Conservation (phyloP, 176 grass and related monocot genomes). For the sorghum (Sorghum bicolor) region DNA sequence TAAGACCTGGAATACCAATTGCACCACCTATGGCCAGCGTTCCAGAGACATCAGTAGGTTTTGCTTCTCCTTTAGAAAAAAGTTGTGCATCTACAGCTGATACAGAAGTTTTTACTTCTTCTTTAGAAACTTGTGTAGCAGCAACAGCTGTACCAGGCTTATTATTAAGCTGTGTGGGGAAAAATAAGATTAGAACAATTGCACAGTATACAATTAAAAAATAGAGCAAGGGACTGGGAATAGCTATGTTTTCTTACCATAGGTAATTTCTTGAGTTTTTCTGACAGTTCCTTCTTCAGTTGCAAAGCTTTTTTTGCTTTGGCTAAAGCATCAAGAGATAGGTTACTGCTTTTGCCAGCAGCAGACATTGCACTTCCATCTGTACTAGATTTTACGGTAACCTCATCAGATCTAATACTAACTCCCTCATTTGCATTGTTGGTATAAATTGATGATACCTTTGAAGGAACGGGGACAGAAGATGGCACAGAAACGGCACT, state of each 20-base stretch:
- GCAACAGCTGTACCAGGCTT: slow-evolving; percentile 48
- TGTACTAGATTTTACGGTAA: slow-evolving; percentile 99
- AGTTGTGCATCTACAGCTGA: slow-evolving; percentile 23
- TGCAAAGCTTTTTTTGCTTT: slow-evolving; percentile 99
- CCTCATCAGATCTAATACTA: slow-evolving; percentile 99
- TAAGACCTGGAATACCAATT: slow-evolving; percentile 53
- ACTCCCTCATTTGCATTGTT: slow-evolving; percentile 99
- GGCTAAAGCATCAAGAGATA: slow-evolving; percentile 99
- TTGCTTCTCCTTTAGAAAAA: slow-evolving; percentile 14
- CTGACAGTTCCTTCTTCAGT: slow-evolving; percentile 85
- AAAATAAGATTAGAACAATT: slow-evolving; percentile 17
- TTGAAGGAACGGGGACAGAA: slow-evolving; percentile 49
- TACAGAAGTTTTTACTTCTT: slow-evolving; percentile 34
- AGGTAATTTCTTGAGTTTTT: slow-evolving; percentile 82
- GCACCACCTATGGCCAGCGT: slow-evolving; percentile 11
- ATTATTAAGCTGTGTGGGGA: slow-evolving; percentile 62
- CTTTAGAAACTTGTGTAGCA: slow-evolving; percentile 49
- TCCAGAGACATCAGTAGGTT: slow-evolving; percentile 22
- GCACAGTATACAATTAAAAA: slow-evolving; percentile 18
- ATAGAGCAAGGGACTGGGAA: background rate
- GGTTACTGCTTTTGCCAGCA: slow-evolving; percentile 73
- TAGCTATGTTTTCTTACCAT: slow-evolving; percentile 43
- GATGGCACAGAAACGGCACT: slow-evolving; percentile 53
- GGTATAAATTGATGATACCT: slow-evolving; percentile 97
- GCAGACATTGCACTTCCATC: slow-evolving; percentile 74